Conservation (phyloP, 2,329 filamentous ascomycete genomes). For the Periconia sp. region DNA sequence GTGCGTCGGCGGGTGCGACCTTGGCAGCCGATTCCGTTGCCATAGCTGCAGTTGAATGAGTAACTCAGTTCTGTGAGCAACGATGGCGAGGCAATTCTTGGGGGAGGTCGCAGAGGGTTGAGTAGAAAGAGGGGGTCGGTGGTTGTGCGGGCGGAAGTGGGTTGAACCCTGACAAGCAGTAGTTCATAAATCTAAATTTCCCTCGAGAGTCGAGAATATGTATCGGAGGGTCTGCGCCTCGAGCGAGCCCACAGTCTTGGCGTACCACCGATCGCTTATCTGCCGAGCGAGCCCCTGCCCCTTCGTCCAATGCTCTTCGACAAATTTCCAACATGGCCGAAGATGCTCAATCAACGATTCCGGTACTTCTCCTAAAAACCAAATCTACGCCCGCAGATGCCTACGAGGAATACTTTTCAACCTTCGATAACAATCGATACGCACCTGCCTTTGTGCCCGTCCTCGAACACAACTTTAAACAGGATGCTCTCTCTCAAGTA, state of each 20-base stretch:
- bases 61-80: conserved; percentile 10
- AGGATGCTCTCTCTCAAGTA: conserved; percentile 59
- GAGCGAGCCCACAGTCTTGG: background rate
- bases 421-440: conserved; percentile 52
- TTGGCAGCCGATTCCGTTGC: conserved; percentile 35
- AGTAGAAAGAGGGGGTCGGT: conserved; percentile 1
- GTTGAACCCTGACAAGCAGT: conserved; percentile 9
- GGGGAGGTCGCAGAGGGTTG: conserved; percentile 10
- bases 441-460: conserved; percentile 74
- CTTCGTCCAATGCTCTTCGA: background rate
- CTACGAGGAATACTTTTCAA: conserved; percentile 69
- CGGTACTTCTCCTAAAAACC: conserved; percentile 76
- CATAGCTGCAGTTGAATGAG: conserved; percentile 13
- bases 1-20: conserved; percentile 33
- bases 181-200: background rate
- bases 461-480: conserved; percentile 68
- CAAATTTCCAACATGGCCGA: conserved; percentile 23
- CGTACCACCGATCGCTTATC: conserved; percentile 5
- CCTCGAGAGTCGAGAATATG: conserved; percentile 2
- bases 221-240: background rate
- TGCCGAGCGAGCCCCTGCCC: background rate
- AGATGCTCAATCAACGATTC: conserved; percentile 36
- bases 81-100: conserved; percentile 1
- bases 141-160: conserved; percentile 2
- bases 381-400: conserved; percentile 70